Evolutionary conservation across 352 stramenopile species (phyloP), one percentile per base, ranked within the genome.

Genomic region (Detonula confervacea): DNA sequence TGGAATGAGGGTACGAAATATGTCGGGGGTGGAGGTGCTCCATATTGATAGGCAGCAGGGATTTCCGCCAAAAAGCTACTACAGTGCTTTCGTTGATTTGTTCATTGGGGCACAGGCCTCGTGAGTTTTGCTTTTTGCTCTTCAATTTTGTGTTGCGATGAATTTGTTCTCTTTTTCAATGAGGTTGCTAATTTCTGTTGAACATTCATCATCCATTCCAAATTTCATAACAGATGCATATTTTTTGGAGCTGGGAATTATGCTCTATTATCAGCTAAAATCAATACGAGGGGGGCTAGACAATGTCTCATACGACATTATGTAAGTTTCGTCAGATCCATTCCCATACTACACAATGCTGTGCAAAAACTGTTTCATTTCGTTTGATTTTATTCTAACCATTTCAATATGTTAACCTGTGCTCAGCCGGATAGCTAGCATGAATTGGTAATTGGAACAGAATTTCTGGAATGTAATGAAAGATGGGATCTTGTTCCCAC

Each of bases 211-310:
- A n/a, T n/a, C n/a, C n/a, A n/a, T n/a, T 18, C 8, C 11, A 11
- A 33, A 9, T 39, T 33, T n/a, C 29, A 33, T 60, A 33, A 16
- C 16, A 24, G 49, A 39, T 90, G 83, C 65, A 56, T 90, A 0
- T 66, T 78, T 1, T 90, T 83, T 73, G 83, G 83, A 8, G 76
- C 87, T 61, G 83, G 83, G n/a, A 86, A 84, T 47, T 90, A 90
- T 76, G 83, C 83, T 11, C 64, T 67, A 1, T 87, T 90, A 62
- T 80, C 74, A 8, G 57, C 76, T 0, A 86, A 87, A 51, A 66
- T 90, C 8, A 60, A 60, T 60, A 60, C 52, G 2, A 60, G 52
- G 30, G 52, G 52, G 16, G 52, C 52, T n/a, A 60, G 52, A n/a
- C 52, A 60, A 33, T 60, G 52, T 18, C 52, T 60, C 52, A 60